Evolutionary conservation across 2,329 filamentous ascomycete genomes (phyloP).

Genomic region (Aspergillus sp.): DNA sequence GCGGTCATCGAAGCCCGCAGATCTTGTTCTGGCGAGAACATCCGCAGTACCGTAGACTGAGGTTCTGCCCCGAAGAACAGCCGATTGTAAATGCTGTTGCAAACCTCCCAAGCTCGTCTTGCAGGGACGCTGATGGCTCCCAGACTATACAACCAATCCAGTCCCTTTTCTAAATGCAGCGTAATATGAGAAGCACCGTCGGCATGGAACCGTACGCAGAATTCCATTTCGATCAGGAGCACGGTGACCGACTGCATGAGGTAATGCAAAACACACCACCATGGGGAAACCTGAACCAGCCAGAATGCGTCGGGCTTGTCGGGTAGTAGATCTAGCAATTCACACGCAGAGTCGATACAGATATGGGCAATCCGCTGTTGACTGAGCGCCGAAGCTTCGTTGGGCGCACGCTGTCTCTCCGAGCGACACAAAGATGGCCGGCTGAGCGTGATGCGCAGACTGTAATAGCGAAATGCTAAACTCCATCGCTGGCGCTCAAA

Average conservation of each 20-base stretch:
- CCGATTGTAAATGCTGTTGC: conserved; percentile 12
- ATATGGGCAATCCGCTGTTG: conserved; percentile 17
- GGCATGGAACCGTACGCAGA: conserved; percentile 12
- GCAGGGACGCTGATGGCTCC: conserved; percentile 5
- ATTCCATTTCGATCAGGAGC: conserved; percentile 37
- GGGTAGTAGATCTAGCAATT: conserved; percentile 42
- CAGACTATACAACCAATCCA: conserved; percentile 5
- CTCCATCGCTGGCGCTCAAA: conserved; percentile 40
- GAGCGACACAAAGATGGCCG: conserved; percentile 47
- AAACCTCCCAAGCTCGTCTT: conserved; percentile 6
- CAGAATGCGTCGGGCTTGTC: conserved; percentile 30
- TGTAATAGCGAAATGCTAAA: conserved; percentile 41
- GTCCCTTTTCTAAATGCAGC: conserved; percentile 4
- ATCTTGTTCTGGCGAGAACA: conserved; percentile 2
- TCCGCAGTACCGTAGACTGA: background rate
- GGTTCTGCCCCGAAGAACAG: conserved; percentile 5
- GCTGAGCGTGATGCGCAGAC: conserved; percentile 34
- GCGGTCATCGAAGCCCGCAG: background rate
- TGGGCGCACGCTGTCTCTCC: conserved; percentile 28
- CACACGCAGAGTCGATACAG: conserved; percentile 44
- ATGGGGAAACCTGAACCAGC: conserved; percentile 41
- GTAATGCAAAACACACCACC: conserved; percentile 48
- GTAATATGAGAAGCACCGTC: conserved; percentile 11
- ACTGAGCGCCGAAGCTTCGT: conserved; percentile 40
- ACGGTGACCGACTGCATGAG: conserved; percentile 47